Evolutionary conservation across 139 green algal genomes (phyloP).

Genomic region (Chlorella sp.): DNA sequence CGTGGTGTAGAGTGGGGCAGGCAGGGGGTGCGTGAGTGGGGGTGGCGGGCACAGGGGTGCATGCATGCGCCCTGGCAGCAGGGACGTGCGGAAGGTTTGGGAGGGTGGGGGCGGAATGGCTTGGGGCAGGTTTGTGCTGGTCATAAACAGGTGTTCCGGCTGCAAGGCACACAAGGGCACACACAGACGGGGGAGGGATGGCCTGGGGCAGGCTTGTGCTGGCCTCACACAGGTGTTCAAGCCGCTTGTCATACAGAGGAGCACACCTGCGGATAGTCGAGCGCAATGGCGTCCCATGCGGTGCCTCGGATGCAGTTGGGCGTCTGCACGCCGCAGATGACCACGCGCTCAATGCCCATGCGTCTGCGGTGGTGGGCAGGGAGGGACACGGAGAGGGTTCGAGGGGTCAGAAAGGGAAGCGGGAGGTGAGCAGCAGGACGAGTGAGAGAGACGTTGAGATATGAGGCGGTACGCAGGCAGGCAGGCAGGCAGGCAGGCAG

Average conservation of each 20-base stretch:
- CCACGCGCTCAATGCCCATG: slow-evolving; percentile 35
- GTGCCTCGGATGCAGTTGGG: slow-evolving; percentile 85
- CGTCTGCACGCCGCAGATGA: slow-evolving; percentile 71
- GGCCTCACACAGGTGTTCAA: neutral
- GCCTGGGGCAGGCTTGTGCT: neutral
- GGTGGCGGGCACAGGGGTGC: too few relatives aligned
- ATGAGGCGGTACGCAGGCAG: too few relatives aligned
- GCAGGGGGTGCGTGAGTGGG: too few relatives aligned
- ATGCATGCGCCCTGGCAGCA: too few relatives aligned
- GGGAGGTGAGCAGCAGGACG: too few relatives aligned
- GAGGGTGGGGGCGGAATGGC: neutral
- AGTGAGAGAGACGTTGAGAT: neutral
- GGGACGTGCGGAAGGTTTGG: too few relatives aligned
- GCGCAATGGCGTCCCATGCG: slow-evolving; percentile 71
- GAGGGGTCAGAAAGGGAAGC: too few relatives aligned
- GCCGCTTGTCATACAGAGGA: too few relatives aligned
- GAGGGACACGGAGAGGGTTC: neutral
- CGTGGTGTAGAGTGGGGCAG: neutral
- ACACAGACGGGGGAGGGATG: neutral
- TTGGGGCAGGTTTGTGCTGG: neutral
- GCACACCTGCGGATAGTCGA: slow-evolving; percentile 65
- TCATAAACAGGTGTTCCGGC: too few relatives aligned
- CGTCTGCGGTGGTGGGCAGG: neutral
- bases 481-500: neutral
- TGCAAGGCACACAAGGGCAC: neutral